Evolutionary conservation across 306 rosid species (phyloP).

Genomic region (Cicer judaicum): DNA sequence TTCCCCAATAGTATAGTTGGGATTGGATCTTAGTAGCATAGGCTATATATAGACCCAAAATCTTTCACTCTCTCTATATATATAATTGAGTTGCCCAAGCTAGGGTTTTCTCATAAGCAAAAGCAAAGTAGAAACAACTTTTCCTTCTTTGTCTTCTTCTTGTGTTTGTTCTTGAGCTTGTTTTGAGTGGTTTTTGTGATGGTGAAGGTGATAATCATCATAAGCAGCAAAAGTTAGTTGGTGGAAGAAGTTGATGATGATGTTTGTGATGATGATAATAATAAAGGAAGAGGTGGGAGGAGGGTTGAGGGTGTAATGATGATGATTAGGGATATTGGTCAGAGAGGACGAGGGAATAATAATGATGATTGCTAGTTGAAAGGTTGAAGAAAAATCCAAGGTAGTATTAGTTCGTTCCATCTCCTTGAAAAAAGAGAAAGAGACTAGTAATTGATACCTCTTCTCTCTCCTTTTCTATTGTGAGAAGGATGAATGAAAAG

Average conservation of each 20-base stretch:
- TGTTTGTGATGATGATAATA: conserved; percentile 50
- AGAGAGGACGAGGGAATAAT: conserved; percentile 71
- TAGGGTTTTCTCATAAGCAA: conserved; percentile 58
- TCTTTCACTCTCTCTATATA: conserved; percentile 26
- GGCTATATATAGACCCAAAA: conserved; percentile 50
- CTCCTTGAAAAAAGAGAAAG: conserved; percentile 46
- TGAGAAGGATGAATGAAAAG: conserved; percentile 33
- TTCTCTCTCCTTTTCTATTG: conserved; percentile 47
- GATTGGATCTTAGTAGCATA: conserved; percentile 52
- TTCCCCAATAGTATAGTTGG: conserved; percentile 68
- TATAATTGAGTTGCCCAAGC: conserved; percentile 29
- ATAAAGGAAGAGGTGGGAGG: conserved; percentile 56
- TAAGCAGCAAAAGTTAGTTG: conserved; percentile 28
- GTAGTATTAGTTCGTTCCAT: conserved; percentile 52
- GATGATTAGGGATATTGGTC: conserved; percentile 55
- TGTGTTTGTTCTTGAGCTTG: conserved; percentile 41
- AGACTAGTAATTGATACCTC: conserved; percentile 36
- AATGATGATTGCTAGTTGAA: conserved; percentile 82
- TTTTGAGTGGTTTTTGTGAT: conserved; percentile 28
- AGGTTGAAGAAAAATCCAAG: conserved; percentile 74
- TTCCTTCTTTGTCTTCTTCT: conserved; percentile 40
- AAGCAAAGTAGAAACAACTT: conserved; percentile 23
- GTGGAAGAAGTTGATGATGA: conserved; percentile 27
- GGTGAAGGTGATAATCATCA: conserved; percentile 36
- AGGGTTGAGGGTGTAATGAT: conserved; percentile 72